Evolutionary conservation across 306 rosid genomes (phyloP).

Genomic region (Hippophae rhamnoides): DNA sequence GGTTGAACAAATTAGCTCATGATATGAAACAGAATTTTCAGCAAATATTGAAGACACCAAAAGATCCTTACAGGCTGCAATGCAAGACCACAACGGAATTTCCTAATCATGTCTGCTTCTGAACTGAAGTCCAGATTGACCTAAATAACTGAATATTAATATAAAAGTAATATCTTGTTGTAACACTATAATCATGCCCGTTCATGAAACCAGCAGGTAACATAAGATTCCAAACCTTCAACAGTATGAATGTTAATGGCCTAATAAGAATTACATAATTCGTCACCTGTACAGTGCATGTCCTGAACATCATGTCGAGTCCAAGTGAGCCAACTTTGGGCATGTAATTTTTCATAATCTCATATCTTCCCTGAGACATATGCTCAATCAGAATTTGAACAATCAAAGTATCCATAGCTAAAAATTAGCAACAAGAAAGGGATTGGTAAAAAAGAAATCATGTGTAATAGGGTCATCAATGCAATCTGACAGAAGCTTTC

Average conservation of each 20-base stretch:
- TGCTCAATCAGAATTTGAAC: neutral
- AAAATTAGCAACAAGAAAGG: too few relatives aligned
- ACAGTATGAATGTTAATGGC: neutral
- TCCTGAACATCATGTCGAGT: slow-evolving; percentile 98
- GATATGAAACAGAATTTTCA: neutral
- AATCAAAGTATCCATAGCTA: neutral
- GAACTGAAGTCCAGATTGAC: slow-evolving; percentile 60
- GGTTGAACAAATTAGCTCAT: neutral
- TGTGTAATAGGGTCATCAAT: too few relatives aligned
- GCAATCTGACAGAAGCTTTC: too few relatives aligned
- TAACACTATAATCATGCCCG: slow-evolving; percentile 10
- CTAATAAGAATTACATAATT: slow-evolving; percentile 8
- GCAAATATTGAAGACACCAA: neutral
- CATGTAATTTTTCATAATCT: slow-evolving; percentile 48
- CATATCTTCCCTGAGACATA: slow-evolving; percentile 41
- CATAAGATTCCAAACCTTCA: neutral
- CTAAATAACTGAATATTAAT: slow-evolving; percentile 24
- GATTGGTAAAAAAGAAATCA: neutral
- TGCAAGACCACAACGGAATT: slow-evolving; percentile 56
- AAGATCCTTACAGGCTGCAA: slow-evolving; percentile 49
- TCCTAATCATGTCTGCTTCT: slow-evolving; percentile 54
- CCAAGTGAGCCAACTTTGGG: slow-evolving; percentile 94
- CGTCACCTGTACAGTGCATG: slow-evolving; percentile 95
- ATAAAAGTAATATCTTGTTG: slow-evolving; percentile 11
- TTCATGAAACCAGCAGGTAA: slow-evolving; percentile 15